Evolutionary conservation across 495 filamentous ascomycete genomes (phyloP).

Genomic region (Xylaria castorea): DNA sequence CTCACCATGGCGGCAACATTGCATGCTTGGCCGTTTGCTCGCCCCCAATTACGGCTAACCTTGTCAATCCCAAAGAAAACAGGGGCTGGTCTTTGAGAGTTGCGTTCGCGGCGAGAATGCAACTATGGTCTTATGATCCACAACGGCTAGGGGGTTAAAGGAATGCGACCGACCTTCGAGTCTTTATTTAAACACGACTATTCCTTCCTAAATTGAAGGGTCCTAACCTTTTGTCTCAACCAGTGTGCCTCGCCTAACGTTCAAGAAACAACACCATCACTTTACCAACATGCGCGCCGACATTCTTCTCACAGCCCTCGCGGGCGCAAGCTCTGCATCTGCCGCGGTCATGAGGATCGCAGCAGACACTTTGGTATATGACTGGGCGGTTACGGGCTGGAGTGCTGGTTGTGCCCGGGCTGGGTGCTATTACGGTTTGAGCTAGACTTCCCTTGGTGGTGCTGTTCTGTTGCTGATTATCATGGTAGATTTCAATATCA

Average conservation of each 20-base stretch:
- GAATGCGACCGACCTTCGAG: conserved; percentile 18
- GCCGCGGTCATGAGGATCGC: conserved; percentile 33
- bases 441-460: neutral
- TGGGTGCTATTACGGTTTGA: conserved; percentile 37
- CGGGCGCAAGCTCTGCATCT: conserved; percentile 32
- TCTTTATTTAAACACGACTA: conserved; percentile 15
- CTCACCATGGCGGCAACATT: conserved; percentile 9
- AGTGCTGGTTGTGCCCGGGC: conserved; percentile 33
- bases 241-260: neutral
- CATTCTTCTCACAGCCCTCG: conserved; percentile 32
- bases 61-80: neutral
- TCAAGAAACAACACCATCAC: neutral
- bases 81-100: conserved; percentile 11
- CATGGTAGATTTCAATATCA: conserved; percentile 38
- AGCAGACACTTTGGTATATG: conserved; percentile 29
- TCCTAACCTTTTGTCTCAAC: neutral
- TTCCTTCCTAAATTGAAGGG: neutral
- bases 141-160: neutral
- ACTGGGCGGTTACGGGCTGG: conserved; percentile 41
- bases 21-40: conserved; percentile 12
- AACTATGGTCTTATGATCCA: conserved; percentile 18
- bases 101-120: conserved; percentile 19
- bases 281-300: conserved; percentile 35
- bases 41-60: conserved; percentile 13
- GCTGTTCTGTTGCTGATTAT: conserved; percentile 6